A percentile compares a stretch with the other conserved stretches of the same genome.
These are phyloP conservation scores for Cocos nucifera DNA, from an alignment of 176 grass and related monocot genomes.

Conservation along the genomic window DNA sequence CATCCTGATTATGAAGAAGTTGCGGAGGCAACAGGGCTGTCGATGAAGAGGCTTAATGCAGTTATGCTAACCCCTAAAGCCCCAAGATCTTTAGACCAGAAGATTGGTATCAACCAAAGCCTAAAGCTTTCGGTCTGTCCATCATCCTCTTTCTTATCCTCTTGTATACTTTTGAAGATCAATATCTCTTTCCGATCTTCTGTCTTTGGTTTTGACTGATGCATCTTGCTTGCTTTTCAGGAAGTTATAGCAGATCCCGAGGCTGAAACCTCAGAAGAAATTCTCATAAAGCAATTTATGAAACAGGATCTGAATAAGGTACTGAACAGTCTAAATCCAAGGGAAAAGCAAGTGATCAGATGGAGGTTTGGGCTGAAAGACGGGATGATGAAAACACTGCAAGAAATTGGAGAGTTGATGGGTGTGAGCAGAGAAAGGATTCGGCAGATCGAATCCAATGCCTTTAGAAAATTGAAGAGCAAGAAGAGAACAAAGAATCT, in stretches of 20 bases:
- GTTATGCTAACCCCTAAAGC: constrained; percentile 56
- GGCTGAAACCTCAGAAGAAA: constrained; percentile 52
- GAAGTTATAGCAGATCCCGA: constrained; percentile 58
- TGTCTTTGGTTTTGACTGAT: constrained; percentile 4
- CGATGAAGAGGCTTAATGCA: constrained; percentile 45
- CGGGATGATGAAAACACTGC: constrained; percentile 54
- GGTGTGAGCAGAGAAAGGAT: constrained; percentile 83
- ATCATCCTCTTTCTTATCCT: neutral
- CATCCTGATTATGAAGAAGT: constrained; percentile 55
- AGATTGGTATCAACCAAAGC: constrained; percentile 41
- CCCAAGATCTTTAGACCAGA: constrained; percentile 51
- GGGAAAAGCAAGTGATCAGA: constrained; percentile 56
- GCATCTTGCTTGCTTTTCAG: constrained; percentile 19
- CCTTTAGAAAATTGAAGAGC: constrained; percentile 76
- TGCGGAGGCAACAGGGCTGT: constrained; percentile 43
- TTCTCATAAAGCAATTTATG: constrained; percentile 52
- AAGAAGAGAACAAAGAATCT: constrained; percentile 57
- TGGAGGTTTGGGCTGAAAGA: constrained; percentile 67
- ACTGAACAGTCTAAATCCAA: constrained; percentile 49
- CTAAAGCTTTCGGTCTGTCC: constrained; percentile 56
- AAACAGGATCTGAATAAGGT: constrained; percentile 51
- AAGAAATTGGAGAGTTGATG: constrained; percentile 60
- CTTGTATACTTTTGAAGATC: neutral
- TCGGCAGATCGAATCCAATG: constrained; percentile 64
- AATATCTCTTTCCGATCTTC: too few species aligned